Conservation (phyloP, 2,329 filamentous ascomycete genomes). For the Exophiala mesophila region DNA sequence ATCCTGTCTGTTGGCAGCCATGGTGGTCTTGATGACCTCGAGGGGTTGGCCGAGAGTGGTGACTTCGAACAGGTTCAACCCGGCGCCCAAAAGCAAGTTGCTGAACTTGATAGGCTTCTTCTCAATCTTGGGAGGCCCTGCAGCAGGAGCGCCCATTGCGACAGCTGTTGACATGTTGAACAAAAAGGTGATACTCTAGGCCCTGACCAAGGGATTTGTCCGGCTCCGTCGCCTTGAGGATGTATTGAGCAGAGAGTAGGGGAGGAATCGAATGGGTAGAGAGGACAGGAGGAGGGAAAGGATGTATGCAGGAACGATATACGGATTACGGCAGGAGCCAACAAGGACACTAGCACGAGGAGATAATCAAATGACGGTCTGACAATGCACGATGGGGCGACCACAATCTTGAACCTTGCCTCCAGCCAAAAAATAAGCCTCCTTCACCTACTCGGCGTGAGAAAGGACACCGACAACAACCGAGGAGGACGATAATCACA, state of each 20-base stretch:
- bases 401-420: too few relatives aligned
- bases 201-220: slow-evolving; percentile 97
- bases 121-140: slow-evolving; percentile 57
- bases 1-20: slow-evolving; percentile 93
- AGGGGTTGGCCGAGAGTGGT: slow-evolving; percentile 74
- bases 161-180: slow-evolving; percentile 55
- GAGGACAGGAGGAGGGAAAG: neutral
- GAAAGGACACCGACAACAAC: too few relatives aligned
- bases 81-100: slow-evolving; percentile 90
- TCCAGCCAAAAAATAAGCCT: too few relatives aligned
- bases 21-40: slow-evolving; percentile 99
- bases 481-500: too few relatives aligned
- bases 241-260: neutral
- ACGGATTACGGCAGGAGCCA: too few relatives aligned
- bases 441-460: too few relatives aligned
- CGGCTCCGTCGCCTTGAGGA: slow-evolving; percentile 35
- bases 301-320: slow-evolving; percentile 3
- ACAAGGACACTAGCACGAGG: slow-evolving; percentile 4
- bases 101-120: slow-evolving; percentile 99
- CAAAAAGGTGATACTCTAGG: slow-evolving; percentile 54
- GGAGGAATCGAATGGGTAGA: neutral
- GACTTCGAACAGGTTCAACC: slow-evolving; percentile 92
- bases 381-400: neutral
- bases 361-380: neutral
- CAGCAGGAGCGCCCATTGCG: slow-evolving; percentile 24